Evolutionary conservation across 331 rosid species (phyloP), one percentile per base, ranked within the genome.

Genomic region (Quercus lobata): DNA sequence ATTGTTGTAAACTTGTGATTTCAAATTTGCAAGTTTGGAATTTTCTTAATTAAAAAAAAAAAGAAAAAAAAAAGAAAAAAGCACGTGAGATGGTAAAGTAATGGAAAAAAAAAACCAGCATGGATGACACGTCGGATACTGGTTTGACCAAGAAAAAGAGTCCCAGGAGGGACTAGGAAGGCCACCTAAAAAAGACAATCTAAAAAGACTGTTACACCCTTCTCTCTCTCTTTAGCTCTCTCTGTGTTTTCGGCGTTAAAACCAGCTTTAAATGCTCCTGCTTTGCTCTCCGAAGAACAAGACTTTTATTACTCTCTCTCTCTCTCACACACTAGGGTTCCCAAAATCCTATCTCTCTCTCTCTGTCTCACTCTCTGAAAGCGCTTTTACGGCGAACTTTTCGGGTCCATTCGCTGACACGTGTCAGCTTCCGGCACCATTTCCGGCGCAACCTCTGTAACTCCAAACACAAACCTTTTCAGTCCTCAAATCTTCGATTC

Each of bases 71-170:
- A n/a, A n/a, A n/a, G n/a, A 52, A 27, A 0, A 27, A 27, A 27
- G 44, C 73, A 77, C n/a, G 78, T 74, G 17, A 29, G 74, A 76
- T 3, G n/a, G 73, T 69, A 19, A 18, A 11, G 70, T 46, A 78
- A 11, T 21, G 37, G 35, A 3, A 55, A 69, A 80, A 66, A 17
- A 62, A 69, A 80, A 66, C 75, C 73, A 41, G 77, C 73, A 58
- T 82, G 74, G 76, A 80, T 71, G 44, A 78, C 80, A 79, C 83
- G 49, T 82, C 6, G 81, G 85, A 86, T 78, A 76, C 81, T 74
- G 22, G 79, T 82, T 90, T 83, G 92, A 90, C 92, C 88, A 68
- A 41, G 46, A 41, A 84, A 35, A 79, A 11, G 44, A 70, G 10
- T 32, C 49, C 34, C 56, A 54, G 30, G 81, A 76, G 62, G 70